Percentiles rank a stretch among this genome's conserved stretches.
Conservation (phyloP, 345 rosid genomes). For the Excoecaria cochinchinensis region DNA sequence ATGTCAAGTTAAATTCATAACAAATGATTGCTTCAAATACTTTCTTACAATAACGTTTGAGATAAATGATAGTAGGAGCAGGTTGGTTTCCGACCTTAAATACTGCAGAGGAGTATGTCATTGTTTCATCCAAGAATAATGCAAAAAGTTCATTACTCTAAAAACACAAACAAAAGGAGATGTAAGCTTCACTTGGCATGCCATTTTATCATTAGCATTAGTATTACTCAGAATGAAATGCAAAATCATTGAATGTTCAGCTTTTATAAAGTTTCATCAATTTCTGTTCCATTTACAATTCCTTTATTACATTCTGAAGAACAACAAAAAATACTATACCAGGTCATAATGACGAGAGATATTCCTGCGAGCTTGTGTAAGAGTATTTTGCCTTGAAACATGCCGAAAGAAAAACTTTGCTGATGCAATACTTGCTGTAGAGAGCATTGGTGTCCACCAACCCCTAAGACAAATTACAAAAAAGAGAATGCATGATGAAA, state of each 20-base stretch:
- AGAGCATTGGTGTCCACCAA: conserved; percentile 91
- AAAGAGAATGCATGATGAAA: neutral
- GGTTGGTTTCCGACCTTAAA: conserved; percentile 54
- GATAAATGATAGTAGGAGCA: neutral
- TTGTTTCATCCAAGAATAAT: conserved; percentile 78
- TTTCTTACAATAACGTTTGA: neutral
- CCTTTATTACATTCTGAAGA: neutral
- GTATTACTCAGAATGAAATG: neutral
- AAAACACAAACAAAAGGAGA: neutral
- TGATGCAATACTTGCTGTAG: conserved; percentile 71
- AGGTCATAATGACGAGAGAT: conserved; percentile 89
- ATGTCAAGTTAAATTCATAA: neutral
- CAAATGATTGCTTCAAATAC: conserved; percentile 2
- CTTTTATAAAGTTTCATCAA: neutral
- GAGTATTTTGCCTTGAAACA: conserved; percentile 67
- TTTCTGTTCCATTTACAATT: neutral
- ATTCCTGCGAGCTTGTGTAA: conserved; percentile 91
- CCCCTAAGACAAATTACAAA: conserved; percentile 46
- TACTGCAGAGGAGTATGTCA: conserved; percentile 83
- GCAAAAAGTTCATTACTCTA: conserved; percentile 86
- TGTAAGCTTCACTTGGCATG: neutral
- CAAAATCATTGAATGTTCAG: neutral
- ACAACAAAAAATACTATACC: conserved; percentile 36
- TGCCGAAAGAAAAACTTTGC: conserved; percentile 77
- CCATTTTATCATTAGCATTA: neutral